A percentile compares a stretch with the other conserved stretches of the same genome.
These are phyloP conservation scores for Panus rudis DNA, from an alignment of 768 basidiomycete species.

Conservation along the genomic window DNA sequence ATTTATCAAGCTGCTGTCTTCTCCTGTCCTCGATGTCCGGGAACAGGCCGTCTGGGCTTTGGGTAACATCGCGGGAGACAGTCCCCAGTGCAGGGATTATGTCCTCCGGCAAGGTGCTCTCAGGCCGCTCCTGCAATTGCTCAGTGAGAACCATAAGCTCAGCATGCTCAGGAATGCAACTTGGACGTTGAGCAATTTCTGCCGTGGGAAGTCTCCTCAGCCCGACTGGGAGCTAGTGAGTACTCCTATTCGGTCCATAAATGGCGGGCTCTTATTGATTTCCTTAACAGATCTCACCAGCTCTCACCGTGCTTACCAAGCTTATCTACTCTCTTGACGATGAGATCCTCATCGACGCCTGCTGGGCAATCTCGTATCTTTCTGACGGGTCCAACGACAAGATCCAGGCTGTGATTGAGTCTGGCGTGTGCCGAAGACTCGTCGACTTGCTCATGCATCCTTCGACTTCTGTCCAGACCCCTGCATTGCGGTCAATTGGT, in stretches of 20 bases:
- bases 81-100: conserved; percentile 94
- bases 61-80: conserved; percentile 98
- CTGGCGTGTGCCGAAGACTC: conserved; percentile 93
- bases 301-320: conserved; percentile 93
- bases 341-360: conserved; percentile 98
- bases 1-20: conserved; percentile 94
- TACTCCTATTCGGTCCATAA: conserved; percentile 9
- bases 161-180: conserved; percentile 99
- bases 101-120: conserved; percentile 92
- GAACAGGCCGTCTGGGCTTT: conserved; percentile 99
- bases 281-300: conserved; percentile 52
- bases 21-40: conserved; percentile 91
- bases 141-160: conserved; percentile 97
- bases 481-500: conserved; percentile 95
- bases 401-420: conserved; percentile 99
- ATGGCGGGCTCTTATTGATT: background rate
- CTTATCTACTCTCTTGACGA: conserved; percentile 98
- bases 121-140: conserved; percentile 78
- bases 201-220: conserved; percentile 95
- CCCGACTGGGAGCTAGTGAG: conserved; percentile 95
- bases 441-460: conserved; percentile 96
- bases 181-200: conserved; percentile 99
- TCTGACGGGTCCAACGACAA: conserved; percentile 99
- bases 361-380: conserved; percentile 99
- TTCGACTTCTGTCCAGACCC: conserved; percentile 95